Conservation (phyloP, 2,329 filamentous ascomycete genomes). For the Neobulgaria alba region DNA sequence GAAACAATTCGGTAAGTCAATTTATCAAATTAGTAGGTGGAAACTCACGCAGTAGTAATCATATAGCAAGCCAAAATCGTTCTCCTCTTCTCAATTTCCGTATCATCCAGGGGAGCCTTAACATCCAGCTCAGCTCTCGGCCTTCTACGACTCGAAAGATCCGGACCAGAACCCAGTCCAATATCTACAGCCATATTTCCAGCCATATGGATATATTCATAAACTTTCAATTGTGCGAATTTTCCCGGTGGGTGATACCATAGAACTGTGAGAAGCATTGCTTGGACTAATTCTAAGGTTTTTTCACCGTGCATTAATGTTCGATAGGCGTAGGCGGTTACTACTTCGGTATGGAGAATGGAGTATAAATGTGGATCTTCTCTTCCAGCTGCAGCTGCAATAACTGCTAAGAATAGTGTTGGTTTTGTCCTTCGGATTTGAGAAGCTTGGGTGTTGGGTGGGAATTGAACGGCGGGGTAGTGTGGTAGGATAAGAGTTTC, state of each 20-base stretch:
- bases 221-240: conserved; percentile 36
- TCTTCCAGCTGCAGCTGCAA: conserved; percentile 53
- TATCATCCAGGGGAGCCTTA: conserved; percentile 5
- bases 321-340: conserved; percentile 36
- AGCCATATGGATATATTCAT: conserved; percentile 41
- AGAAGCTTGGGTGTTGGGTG: conserved; percentile 38
- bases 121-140: conserved; percentile 1
- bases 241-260: conserved; percentile 39
- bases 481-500: conserved; percentile 47
- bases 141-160: conserved; percentile 7
- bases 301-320: conserved; percentile 39
- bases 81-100: conserved; percentile 29
- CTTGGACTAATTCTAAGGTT: conserved; percentile 39
- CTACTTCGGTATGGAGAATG: conserved; percentile 35
- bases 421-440: conserved; percentile 50
- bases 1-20: neutral
- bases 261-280: conserved; percentile 36
- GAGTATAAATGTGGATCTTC: conserved; percentile 33
- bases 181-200: conserved; percentile 34
- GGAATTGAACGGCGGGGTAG: conserved; percentile 51
- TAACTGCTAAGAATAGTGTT: conserved; percentile 58
- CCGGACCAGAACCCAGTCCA: conserved; percentile 17
- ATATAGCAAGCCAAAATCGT: conserved; percentile 32
- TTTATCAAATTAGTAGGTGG: neutral
- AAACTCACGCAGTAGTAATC: conserved; percentile 24